Conservation (phyloP, 1,284 basidiomycete genomes). For the Phellopilus nigrolimitatus region DNA sequence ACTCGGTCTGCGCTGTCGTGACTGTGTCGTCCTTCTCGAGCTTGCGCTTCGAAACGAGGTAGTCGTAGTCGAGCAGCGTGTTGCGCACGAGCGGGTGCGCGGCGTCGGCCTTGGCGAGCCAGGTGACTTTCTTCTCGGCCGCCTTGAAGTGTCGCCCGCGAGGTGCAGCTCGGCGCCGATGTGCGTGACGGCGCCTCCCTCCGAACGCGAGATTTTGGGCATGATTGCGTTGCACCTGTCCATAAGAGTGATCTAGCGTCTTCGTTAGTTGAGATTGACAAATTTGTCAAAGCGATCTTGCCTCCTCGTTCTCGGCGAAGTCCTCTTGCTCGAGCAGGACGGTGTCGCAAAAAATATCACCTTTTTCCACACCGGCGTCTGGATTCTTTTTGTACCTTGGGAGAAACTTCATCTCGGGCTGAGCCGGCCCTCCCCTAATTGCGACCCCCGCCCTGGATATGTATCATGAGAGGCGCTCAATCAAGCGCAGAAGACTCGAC, state of each 20-base stretch:
- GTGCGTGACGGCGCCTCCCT: conserved; percentile 60
- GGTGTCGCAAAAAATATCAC: conserved; percentile 74
- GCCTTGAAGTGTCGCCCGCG: conserved; percentile 97
- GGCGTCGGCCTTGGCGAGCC: conserved; percentile 71
- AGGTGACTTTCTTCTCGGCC: conserved; percentile 96
- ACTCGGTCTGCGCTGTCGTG: conserved; percentile 88
- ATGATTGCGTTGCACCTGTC: conserved; percentile 99
- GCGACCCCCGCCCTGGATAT: conserved; percentile 70
- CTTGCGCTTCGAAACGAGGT: conserved; percentile 99
- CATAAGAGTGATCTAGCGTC: conserved; percentile 85
- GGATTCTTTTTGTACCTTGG: conserved; percentile 98
- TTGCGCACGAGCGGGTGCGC: conserved; percentile 60
- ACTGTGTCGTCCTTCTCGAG: conserved; percentile 94
- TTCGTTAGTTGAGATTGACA: conserved; percentile 3
- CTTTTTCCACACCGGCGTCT: conserved; percentile 87
- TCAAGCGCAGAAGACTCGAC: conserved; percentile 22
- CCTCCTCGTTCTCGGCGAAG: conserved; percentile 93
- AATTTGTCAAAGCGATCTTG: conserved; percentile 33
- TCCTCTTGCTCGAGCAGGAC: conserved; percentile 93
- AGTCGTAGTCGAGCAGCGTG: conserved; percentile 91
- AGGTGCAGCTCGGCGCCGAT: conserved; percentile 87
- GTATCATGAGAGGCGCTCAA: conserved; percentile 3
- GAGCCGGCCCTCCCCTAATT: conserved; percentile 65
- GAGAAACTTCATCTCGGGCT: conserved; percentile 63
- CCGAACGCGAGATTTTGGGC: conserved; percentile 56